phyloP scores from a whole-genome alignment of 768 basidiomycete genomes.

The Cystobasidium onofrii region DNA sequence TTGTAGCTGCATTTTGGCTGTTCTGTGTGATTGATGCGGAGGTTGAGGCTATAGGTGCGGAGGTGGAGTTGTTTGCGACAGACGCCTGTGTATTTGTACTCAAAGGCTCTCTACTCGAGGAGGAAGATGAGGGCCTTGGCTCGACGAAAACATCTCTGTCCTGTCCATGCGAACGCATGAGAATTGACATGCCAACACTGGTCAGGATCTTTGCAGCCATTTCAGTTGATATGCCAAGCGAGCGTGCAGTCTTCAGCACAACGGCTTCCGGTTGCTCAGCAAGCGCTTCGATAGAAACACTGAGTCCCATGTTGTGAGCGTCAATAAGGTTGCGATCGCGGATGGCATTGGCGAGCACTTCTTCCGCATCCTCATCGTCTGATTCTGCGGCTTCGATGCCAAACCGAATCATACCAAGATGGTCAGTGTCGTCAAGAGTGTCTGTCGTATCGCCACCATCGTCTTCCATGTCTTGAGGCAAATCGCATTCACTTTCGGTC shows the following conservation, averaged over 20 bases:
- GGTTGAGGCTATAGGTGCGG: neutral
- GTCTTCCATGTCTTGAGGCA: neutral
- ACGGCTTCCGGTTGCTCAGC: slow-evolving; percentile 30
- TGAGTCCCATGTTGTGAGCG: slow-evolving; percentile 26
- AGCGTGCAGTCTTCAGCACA: slow-evolving; percentile 14
- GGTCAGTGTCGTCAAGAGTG: slow-evolving; percentile 35
- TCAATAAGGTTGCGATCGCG: slow-evolving; percentile 27
- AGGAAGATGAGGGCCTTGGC: neutral
- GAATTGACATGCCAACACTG: slow-evolving; percentile 28
- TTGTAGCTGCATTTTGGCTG: neutral
- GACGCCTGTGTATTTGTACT: neutral
- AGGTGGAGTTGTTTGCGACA: neutral
- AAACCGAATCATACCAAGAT: slow-evolving; percentile 37
- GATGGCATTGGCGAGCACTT: slow-evolving; percentile 11
- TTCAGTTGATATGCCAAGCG: slow-evolving; percentile 23
- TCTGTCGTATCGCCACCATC: slow-evolving; percentile 37
- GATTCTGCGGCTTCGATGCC: slow-evolving; percentile 37
- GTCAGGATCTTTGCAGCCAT: slow-evolving; percentile 30
- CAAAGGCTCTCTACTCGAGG: neutral
- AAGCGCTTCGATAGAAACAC: slow-evolving; percentile 27
- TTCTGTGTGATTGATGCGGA: neutral
- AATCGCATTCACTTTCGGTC: slow-evolving; percentile 2
- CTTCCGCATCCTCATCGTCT: slow-evolving; percentile 38
- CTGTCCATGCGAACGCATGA: slow-evolving; percentile 1
- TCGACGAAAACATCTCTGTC: neutral